Evolutionary conservation across 2,329 filamentous ascomycete species (phyloP).

Genomic region (Didymella pomorum): DNA sequence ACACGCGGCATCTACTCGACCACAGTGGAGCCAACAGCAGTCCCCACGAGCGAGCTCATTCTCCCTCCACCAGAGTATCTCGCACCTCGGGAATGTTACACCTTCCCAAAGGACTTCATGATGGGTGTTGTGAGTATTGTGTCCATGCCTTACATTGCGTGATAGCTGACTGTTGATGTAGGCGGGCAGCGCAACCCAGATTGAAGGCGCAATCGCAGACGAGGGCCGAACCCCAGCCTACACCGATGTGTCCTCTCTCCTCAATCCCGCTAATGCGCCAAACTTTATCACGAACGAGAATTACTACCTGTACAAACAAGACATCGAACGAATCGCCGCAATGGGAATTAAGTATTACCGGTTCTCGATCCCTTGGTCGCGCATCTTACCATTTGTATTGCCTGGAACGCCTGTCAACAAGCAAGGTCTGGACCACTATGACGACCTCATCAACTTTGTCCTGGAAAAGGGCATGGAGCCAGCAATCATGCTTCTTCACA

Average conservation of each 20-base stretch:
- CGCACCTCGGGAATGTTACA: constrained; percentile 58
- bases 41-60: constrained; percentile 63
- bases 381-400: constrained; percentile 62
- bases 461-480: constrained; percentile 61
- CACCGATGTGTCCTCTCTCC: constrained; percentile 27
- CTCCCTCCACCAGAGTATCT: constrained; percentile 64
- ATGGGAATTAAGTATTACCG: constrained; percentile 62
- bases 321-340: constrained; percentile 62
- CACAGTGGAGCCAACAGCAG: constrained; percentile 63
- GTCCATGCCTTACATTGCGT: not conserved
- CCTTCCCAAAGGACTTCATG: constrained; percentile 59
- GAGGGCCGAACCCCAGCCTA: constrained; percentile 38
- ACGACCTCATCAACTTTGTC: constrained; percentile 62
- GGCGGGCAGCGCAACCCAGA: constrained; percentile 39
- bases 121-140: constrained; percentile 31
- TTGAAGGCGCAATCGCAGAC: constrained; percentile 45
- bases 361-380: constrained; percentile 62
- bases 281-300: constrained; percentile 57
- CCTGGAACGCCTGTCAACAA: constrained; percentile 62
- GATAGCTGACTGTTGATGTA: not conserved
- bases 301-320: constrained; percentile 65
- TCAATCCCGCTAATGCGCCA: constrained; percentile 17
- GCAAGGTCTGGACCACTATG: constrained; percentile 61
- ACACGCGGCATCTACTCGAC: constrained; percentile 56
- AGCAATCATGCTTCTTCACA: constrained; percentile 59